Base-by-base conservation (phyloP, 768 basidiomycete species). In the Favolaschia claudopus region DNA sequence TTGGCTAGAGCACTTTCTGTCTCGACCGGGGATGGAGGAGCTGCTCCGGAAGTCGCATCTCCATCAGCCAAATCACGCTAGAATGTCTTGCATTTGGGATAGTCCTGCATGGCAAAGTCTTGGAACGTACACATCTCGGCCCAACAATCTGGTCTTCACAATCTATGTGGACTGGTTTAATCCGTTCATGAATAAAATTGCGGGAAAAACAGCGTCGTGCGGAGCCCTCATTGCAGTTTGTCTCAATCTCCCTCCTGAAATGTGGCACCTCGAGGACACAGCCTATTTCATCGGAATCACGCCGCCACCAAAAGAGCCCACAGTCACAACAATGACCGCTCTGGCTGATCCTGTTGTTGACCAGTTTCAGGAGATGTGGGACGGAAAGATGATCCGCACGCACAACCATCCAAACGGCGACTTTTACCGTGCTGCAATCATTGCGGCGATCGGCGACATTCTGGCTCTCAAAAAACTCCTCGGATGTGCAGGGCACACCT, bases 181-280 rank as follows among this genome's bases (percentile, higher is more conserved):
- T 40, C 67, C 65, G 0, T 64, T 52, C 32, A 15, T 44, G 17
- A 68, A 62, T 33, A 63, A 66, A 20, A 59, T 61, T 28, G 59
- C 62, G n/a, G 62, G 67, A 4, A 60, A 60, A 20, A 8, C 14
- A 12, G 52, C 27, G 10, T 60, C 58, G 5, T 52, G 50, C 15
- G 51, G 58, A 10, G 58, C 58, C 3, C 53, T 60, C 25, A 67
- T 65, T 24, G 39, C 70, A 40, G 57, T 63, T 7, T 71, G 71
- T 49, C 27, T 69, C 29, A 72, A 73, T 39, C 50, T 72, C 5
- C 71, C 71, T 0, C 32, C 36, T 8, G 47, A 59, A n/a, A 24
- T 70, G 10, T 64, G 64, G 27, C 63, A 67, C 43, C 49, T 42
- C 6, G 3, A 32, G 5, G 69, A 70, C 28, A 70, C 62, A 25